phyloP scores from a whole-genome alignment of 306 rosid genomes.

The Casuarina equisetifolia region DNA sequence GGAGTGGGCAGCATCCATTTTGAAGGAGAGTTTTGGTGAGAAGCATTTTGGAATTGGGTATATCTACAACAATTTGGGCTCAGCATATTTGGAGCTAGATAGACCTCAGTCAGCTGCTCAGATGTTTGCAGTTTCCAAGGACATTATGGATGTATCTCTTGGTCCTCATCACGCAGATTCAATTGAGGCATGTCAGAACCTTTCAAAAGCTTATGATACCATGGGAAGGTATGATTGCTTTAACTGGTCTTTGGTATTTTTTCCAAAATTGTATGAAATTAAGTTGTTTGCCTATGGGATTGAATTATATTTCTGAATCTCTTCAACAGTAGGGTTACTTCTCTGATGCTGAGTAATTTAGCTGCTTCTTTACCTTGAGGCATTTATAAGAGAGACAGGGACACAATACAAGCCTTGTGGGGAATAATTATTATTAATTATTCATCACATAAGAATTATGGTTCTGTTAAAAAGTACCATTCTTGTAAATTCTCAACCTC shows the following conservation, averaged over 20 bases:
- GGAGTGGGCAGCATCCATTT: constrained; percentile 87
- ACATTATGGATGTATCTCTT: constrained; percentile 89
- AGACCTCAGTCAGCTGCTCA: constrained; percentile 96
- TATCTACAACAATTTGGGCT: constrained; percentile 91
- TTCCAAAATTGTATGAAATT: constrained; percentile 19
- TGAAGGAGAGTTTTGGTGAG: constrained; percentile 90
- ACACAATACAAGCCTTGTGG: not conserved
- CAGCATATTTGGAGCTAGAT: constrained; percentile 88
- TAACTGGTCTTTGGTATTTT: constrained; percentile 22
- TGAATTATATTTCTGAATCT: constrained; percentile 6
- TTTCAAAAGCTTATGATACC: constrained; percentile 82
- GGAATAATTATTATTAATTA: not conserved
- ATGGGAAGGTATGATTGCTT: constrained; percentile 62
- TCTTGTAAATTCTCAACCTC: not conserved
- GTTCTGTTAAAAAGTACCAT: not conserved
- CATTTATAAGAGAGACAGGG: not conserved
- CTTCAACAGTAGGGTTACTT: constrained; percentile 1
- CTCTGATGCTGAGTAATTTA: not conserved
- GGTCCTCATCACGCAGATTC: constrained; percentile 92
- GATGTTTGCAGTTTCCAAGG: constrained; percentile 90
- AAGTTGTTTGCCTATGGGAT: constrained; percentile 14
- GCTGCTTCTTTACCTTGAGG: constrained; percentile 1
- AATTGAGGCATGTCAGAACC: constrained; percentile 88
- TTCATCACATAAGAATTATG: not conserved
- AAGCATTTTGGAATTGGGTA: constrained; percentile 96